Conservation (phyloP, 495 filamentous ascomycete species). For the Lineolata rhizophorae region DNA sequence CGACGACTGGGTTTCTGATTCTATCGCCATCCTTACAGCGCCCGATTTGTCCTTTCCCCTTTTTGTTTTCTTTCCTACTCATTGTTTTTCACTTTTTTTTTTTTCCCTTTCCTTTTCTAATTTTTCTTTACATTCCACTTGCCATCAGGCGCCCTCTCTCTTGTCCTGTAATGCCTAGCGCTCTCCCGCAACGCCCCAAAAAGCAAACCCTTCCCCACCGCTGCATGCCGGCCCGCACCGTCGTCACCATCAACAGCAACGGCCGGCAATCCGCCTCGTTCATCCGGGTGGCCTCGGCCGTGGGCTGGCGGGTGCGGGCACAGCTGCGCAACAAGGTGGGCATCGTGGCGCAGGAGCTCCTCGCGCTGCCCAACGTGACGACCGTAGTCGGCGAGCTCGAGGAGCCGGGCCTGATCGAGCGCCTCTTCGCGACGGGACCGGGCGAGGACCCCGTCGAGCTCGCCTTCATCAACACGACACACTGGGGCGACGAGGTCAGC, state of each 20-base stretch:
- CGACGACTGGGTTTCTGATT: no score
- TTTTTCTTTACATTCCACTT: neutral
- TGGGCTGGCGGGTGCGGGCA: slow-evolving; percentile 76
- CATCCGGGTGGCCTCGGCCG: slow-evolving; percentile 74
- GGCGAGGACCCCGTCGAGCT: slow-evolving; percentile 25
- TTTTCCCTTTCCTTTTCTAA: no score
- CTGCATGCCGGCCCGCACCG: slow-evolving; percentile 21
- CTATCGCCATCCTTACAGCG: no score
- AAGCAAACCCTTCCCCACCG: slow-evolving; percentile 1
- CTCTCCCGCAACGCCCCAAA: neutral
- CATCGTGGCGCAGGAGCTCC: slow-evolving; percentile 64
- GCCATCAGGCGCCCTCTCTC: neutral
- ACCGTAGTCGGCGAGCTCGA: slow-evolving; percentile 67
- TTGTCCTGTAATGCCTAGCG: neutral
- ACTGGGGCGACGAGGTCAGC: slow-evolving; percentile 80
- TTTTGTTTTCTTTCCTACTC: no score
- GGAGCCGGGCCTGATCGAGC: slow-evolving; percentile 42
- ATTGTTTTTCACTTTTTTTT: no score
- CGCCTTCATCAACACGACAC: slow-evolving; percentile 97
- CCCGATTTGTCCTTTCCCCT: no score
- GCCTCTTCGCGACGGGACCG: slow-evolving; percentile 56
- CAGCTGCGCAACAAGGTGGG: slow-evolving; percentile 69
- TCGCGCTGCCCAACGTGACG: slow-evolving; percentile 59
- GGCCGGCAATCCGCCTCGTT: slow-evolving; percentile 86
- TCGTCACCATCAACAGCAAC: slow-evolving; percentile 80